phyloP scores from a whole-genome alignment of 2,329 filamentous ascomycete genomes.

The Fusarium globosum region DNA sequence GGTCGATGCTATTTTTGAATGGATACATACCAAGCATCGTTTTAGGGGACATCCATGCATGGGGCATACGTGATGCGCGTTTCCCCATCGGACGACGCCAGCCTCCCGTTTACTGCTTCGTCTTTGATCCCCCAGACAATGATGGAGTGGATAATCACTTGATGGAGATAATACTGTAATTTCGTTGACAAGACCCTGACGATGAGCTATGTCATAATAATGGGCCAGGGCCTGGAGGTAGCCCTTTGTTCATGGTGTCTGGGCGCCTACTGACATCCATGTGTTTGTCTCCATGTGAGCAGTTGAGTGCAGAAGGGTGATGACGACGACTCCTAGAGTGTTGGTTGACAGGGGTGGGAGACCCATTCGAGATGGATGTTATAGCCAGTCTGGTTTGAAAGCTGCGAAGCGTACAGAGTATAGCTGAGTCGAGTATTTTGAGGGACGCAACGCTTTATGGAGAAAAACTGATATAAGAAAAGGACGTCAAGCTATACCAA shows the following conservation, averaged over 20 bases:
- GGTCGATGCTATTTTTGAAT: constrained; percentile 31
- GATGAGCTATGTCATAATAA: constrained; percentile 12
- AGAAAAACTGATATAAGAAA: neutral
- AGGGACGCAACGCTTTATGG: neutral
- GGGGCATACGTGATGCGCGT: neutral
- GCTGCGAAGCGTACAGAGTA: neutral
- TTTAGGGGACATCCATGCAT: constrained; percentile 12
- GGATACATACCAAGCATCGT: neutral
- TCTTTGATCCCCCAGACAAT: constrained; percentile 1
- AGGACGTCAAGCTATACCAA: neutral
- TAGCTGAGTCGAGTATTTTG: neutral
- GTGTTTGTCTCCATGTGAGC: neutral
- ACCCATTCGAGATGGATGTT: constrained; percentile 9
- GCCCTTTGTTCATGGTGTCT: neutral
- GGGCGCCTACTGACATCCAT: neutral
- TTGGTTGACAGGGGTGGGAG: constrained; percentile 13
- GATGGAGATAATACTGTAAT: neutral
- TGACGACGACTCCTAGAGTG: constrained; percentile 32
- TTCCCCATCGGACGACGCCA: constrained; percentile 20
- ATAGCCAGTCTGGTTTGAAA: neutral
- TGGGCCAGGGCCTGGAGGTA: constrained; percentile 1
- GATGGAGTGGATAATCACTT: neutral
- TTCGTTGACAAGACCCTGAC: constrained; percentile 8
- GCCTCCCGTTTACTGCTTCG: neutral
- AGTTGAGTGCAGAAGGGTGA: constrained; percentile 15